Percentiles rank a stretch among this genome's conserved stretches.
Evolutionary conservation across 257 asterid species (phyloP).

Genomic region (Perilla frutescens): DNA sequence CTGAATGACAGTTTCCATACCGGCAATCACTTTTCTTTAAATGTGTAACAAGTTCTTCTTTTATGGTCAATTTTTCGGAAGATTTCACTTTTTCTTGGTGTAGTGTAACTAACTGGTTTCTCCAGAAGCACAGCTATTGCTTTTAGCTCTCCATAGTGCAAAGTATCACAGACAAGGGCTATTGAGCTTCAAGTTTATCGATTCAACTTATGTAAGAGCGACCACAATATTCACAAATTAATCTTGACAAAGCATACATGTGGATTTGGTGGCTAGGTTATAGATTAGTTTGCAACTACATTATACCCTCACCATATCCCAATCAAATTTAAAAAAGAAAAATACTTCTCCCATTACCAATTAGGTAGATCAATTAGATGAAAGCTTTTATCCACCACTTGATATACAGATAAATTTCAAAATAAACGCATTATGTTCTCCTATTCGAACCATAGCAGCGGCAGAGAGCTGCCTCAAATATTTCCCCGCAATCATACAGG

Average conservation of each 20-base stretch:
- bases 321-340: background rate
- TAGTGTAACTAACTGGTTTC: background rate
- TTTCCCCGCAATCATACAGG: background rate
- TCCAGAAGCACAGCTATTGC: background rate
- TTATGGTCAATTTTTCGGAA: too few species aligned
- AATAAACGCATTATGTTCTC: background rate
- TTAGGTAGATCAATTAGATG: background rate
- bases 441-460: background rate
- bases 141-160: background rate
- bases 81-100: background rate
- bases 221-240: background rate
- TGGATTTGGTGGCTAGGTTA: background rate
- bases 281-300: background rate
- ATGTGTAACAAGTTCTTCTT: background rate
- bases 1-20: background rate
- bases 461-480: slow-evolving; percentile 17
- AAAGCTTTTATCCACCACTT: background rate
- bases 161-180: background rate
- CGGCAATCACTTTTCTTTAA: background rate
- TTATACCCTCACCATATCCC: slow-evolving; percentile 7
- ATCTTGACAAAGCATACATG: slow-evolving; percentile 11
- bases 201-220: background rate
- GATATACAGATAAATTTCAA: background rate
- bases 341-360: background rate
- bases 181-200: background rate